Conservation (phyloP, 139 green algal species). For the Mesotaenium endlicherianum region DNA sequence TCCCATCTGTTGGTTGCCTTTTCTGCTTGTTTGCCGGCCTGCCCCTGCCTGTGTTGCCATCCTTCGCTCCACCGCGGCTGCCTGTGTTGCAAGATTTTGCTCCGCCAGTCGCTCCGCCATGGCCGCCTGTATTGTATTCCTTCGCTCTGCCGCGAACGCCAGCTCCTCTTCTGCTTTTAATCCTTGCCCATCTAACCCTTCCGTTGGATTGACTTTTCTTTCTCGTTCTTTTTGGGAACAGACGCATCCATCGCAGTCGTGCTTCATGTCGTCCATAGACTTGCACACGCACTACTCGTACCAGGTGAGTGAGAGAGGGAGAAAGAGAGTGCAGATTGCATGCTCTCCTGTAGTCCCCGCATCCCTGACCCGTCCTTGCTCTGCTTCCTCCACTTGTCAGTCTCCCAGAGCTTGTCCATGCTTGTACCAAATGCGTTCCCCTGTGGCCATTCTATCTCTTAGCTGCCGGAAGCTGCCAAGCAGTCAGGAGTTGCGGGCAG, state of each 20-base stretch:
- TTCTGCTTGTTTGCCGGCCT: too few species aligned
- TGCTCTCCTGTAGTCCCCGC: background rate
- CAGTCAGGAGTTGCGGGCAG: too few species aligned
- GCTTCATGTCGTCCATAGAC: constrained; percentile 93
- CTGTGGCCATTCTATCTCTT: background rate
- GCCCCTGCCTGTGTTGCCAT: too few species aligned
- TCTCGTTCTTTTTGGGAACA: constrained; percentile 53
- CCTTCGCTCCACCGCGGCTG: background rate
- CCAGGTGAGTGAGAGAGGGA: constrained; percentile 20
- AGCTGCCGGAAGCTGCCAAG: too few species aligned
- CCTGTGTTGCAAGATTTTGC: background rate
- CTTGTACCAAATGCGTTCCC: too few species aligned
- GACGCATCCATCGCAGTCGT: constrained; percentile 93
- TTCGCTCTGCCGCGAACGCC: too few species aligned
- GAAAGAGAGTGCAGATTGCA: background rate
- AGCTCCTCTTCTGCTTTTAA: background rate
- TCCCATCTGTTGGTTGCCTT: too few species aligned
- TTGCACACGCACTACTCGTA: constrained; percentile 80
- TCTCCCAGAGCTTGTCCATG: too few species aligned
- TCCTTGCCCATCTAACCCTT: background rate
- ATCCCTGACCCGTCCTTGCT: background rate
- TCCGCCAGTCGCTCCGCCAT: background rate
- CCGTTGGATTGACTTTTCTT: background rate
- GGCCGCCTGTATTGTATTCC: background rate
- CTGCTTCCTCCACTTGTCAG: background rate